Conservation (phyloP, 2,329 filamentous ascomycete genomes). For the Apiospora aurea region DNA sequence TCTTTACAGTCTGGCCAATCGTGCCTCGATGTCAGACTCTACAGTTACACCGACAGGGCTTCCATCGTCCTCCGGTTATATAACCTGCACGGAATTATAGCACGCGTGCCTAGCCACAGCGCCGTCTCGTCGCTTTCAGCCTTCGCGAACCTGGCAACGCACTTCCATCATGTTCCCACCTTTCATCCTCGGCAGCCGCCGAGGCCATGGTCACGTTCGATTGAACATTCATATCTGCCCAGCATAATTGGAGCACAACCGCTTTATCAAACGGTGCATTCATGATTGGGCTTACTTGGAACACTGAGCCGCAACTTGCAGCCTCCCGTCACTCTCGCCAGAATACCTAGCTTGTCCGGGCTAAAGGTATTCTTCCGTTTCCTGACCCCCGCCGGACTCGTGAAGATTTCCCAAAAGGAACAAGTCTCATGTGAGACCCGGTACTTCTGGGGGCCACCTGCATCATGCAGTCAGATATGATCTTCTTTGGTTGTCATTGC, state of each 20-base stretch:
- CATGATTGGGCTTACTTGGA: background rate
- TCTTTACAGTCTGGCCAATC: background rate
- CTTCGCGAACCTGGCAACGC: background rate
- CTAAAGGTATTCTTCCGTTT: background rate
- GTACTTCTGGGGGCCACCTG: background rate
- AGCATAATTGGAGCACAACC: background rate
- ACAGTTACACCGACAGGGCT: constrained; percentile 1
- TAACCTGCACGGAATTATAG: background rate
- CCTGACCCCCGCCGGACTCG: background rate
- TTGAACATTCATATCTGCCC: background rate
- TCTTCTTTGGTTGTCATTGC: background rate
- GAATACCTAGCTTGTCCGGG: background rate
- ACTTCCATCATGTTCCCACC: background rate
- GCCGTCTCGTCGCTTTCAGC: background rate
- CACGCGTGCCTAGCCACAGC: background rate
- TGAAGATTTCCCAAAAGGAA: constrained; percentile 5
- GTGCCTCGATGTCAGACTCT: background rate
- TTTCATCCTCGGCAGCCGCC: background rate
- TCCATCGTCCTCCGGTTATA: background rate
- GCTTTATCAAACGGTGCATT: background rate
- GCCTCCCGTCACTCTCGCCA: background rate
- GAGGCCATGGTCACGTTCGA: background rate
- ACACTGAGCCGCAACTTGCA: background rate
- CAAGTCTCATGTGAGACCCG: background rate
- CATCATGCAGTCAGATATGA: background rate